Conservation (phyloP, 352 stramenopile species). For the Globisporangium iwayamae region DNA sequence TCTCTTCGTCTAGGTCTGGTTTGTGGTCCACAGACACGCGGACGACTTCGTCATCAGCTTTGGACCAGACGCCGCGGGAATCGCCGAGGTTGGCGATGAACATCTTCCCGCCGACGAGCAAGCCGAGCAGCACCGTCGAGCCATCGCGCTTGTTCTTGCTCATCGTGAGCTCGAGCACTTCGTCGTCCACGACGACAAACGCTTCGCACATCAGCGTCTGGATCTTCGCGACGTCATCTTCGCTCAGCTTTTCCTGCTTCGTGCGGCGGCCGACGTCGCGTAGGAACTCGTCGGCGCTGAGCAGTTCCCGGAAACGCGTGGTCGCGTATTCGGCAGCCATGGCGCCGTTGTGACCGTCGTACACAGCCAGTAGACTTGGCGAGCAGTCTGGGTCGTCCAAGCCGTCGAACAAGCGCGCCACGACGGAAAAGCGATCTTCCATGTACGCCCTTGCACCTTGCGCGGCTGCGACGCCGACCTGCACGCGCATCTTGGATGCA, state of each 20-base stretch:
- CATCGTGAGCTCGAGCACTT: slow-evolving; percentile 68
- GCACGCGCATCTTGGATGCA: slow-evolving; percentile 32
- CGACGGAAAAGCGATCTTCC: slow-evolving; percentile 72
- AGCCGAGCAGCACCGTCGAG: slow-evolving; percentile 67
- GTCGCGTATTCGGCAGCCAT: slow-evolving; percentile 64
- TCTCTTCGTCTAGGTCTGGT: slow-evolving; percentile 61
- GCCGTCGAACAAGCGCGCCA: slow-evolving; percentile 53
- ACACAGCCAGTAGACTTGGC: slow-evolving; percentile 60
- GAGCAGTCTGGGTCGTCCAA: slow-evolving; percentile 35
- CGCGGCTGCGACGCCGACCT: slow-evolving; percentile 43
- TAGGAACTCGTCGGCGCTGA: slow-evolving; percentile 45
- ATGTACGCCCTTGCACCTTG: slow-evolving; percentile 76
- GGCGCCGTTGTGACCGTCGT: slow-evolving; percentile 74
- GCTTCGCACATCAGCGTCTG: slow-evolving; percentile 44
- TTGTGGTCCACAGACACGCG: slow-evolving; percentile 82
- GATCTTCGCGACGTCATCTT: slow-evolving; percentile 48
- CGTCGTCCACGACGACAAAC: slow-evolving; percentile 65
- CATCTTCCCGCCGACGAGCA: slow-evolving; percentile 66
- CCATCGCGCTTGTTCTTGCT: slow-evolving; percentile 68
- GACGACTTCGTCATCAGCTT: slow-evolving; percentile 33
- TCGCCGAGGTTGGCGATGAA: slow-evolving; percentile 82
- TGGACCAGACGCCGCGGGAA: slow-evolving; percentile 56
- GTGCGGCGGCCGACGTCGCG: slow-evolving; percentile 41
- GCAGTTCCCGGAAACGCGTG: slow-evolving; percentile 54
- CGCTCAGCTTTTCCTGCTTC: slow-evolving; percentile 24